Evolutionary conservation across 768 basidiomycete genomes (phyloP).

Genomic region (Hericium coralloides): DNA sequence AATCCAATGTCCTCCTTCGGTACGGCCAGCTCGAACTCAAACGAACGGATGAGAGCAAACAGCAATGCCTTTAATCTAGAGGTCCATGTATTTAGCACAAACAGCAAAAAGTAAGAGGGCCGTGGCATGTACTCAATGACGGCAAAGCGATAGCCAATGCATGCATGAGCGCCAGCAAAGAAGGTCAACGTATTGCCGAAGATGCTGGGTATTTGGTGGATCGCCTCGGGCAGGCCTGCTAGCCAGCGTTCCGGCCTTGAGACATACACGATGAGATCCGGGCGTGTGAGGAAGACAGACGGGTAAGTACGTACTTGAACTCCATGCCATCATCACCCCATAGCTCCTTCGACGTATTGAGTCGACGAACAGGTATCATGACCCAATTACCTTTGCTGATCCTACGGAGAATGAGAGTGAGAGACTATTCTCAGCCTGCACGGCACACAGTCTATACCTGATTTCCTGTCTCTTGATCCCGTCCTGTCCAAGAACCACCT

Average conservation of each 20-base stretch:
- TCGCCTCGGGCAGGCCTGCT: conserved; percentile 5
- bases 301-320: conserved; percentile 13
- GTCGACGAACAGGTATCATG: conserved; percentile 6
- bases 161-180: conserved; percentile 9
- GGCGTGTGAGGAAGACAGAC: background rate
- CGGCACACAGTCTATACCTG: conserved; percentile 1
- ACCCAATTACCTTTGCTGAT: conserved; percentile 6
- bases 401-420: background rate
- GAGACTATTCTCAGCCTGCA: too few relatives aligned
- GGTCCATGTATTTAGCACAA: background rate
- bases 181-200: conserved; percentile 12
- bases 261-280: background rate
- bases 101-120: background rate
- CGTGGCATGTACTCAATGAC: conserved; percentile 9
- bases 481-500: conserved; percentile 11
- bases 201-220: conserved; percentile 5
- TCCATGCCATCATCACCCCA: conserved; percentile 17
- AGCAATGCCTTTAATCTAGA: conserved; percentile 17
- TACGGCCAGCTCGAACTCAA: conserved; percentile 14
- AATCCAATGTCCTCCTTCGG: conserved; percentile 1
- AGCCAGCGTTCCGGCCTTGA: conserved; percentile 15
- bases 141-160: conserved; percentile 14
- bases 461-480: conserved; percentile 11
- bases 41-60: conserved; percentile 17
- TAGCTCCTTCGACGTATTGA: conserved; percentile 9